Base-by-base conservation (phyloP, 371 early-diverging fungal genomes). In the Rhizopus stolonifer region DNA sequence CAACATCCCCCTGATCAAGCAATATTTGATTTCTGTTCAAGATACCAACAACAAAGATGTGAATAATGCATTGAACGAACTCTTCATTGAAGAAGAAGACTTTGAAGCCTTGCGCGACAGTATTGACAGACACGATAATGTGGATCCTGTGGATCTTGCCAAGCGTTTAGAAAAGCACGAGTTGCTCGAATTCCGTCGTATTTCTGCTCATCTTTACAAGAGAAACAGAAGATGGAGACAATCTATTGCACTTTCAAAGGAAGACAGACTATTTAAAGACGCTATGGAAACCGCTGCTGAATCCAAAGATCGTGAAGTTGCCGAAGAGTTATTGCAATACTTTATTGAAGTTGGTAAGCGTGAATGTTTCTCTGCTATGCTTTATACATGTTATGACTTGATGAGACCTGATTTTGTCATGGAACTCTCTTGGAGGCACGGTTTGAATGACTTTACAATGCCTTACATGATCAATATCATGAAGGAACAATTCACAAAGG, bases 1-100 rank as follows among this genome's bases (percentile, higher is more conserved):
- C 72, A 93, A 96, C 77, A 75, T 96, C 54, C 97, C 99, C 3
- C 70, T 98, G 63, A 92, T 98, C 79, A 94, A 93, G 63, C 85
- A 87, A 42, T 98, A 96, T 70, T 74, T 98, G 59, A 82, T 93
- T 18, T 82, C 94, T 26, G 94, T 95, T 10, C 96, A 96, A 67
- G 77, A 89, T 58, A 85, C 78, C 42, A 95, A 94, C 79, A 94
- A 92, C 84, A 85, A 88, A 81, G 80, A 84, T 0, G 94, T 98
- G 60, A 97, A 96, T 79, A 82, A 79, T 29, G 95, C 96, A 0
- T 91, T 90, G 79, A 93, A 97, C 61, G 96, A 96, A 51, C 74
- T 98, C 50, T 80, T 93, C 54, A 94, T 97, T 52, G 99, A 96
- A 71, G 96, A 96, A 78, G 95, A 96, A 69, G 96, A 97, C 66